These are phyloP conservation scores for Picea abies DNA, from an alignment of 83 land plant species.

Conservation along the genomic window DNA sequence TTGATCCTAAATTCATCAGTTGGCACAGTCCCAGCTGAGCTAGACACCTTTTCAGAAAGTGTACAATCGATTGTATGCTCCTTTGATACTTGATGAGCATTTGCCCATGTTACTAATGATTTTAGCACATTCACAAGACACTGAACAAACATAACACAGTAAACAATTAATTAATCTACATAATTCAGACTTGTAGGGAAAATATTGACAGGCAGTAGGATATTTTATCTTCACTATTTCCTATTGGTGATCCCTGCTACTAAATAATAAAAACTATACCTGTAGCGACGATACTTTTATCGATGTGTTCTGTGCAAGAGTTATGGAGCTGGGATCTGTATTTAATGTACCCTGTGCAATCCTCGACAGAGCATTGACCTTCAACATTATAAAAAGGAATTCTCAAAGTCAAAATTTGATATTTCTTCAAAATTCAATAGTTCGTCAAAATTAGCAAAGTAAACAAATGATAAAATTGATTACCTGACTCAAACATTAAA, in stretches of 20 bases:
- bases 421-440: not conserved
- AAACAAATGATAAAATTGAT: not conserved
- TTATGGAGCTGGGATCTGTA: conserved; percentile 78
- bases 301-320: conserved; percentile 60
- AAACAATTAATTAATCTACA: not conserved
- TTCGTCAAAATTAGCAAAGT: not conserved
- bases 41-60: conserved; percentile 30
- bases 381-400: not conserved
- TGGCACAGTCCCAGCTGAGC: conserved; percentile 15
- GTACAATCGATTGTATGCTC: conserved; percentile 19
- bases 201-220: not conserved
- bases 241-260: not conserved
- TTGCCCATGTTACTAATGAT: conserved; percentile 88
- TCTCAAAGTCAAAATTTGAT: not conserved
- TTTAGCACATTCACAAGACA: conserved; percentile 88
- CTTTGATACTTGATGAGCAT: conserved; percentile 36
- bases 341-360: conserved; percentile 82
- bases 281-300: conserved; percentile 78
- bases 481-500: not conserved
- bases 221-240: not conserved
- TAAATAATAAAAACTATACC: conserved; percentile 37
- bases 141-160: conserved; percentile 33
- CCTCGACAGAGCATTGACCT: conserved; percentile 87
- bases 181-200: not conserved
- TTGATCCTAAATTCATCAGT: conserved; percentile 29